Conservation (phyloP, 768 basidiomycete genomes). For the Mycena leptocephala region DNA sequence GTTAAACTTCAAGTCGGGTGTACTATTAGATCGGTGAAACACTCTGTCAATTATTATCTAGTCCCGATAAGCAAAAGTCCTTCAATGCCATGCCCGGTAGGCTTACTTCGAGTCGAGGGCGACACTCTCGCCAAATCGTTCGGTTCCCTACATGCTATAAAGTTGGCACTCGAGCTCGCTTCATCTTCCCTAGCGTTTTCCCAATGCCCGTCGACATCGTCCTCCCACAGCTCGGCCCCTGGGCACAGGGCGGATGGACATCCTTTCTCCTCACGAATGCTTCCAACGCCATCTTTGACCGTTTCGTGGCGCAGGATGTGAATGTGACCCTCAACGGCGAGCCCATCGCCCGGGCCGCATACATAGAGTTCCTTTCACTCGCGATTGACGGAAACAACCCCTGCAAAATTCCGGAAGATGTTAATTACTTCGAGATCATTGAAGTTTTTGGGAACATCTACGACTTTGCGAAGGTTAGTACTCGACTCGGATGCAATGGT, state of each 20-base stretch:
- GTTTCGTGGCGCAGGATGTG: neutral
- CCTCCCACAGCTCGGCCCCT: neutral
- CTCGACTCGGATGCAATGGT: neutral
- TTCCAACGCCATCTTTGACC: neutral
- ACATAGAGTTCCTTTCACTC: neutral
- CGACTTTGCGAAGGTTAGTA: neutral
- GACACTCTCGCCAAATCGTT: too few relatives aligned
- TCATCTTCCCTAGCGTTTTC: neutral
- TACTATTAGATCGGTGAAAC: too few relatives aligned
- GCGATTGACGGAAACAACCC: neutral
- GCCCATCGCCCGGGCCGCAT: neutral
- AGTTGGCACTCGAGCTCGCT: too few relatives aligned
- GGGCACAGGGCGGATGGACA: neutral
- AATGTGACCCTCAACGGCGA: neutral
- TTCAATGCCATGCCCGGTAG: too few relatives aligned
- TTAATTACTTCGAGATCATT: neutral
- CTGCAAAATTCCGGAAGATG: neutral
- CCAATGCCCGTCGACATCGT: neutral
- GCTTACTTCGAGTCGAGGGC: too few relatives aligned
- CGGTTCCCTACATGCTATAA: too few relatives aligned
- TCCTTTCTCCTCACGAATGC: neutral
- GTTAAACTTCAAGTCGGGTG: too few relatives aligned
- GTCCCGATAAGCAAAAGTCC: too few relatives aligned
- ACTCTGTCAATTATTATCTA: too few relatives aligned
- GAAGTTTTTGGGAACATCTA: neutral